Conservation (phyloP, 139 green algal species). For the Chlorella sp. region DNA sequence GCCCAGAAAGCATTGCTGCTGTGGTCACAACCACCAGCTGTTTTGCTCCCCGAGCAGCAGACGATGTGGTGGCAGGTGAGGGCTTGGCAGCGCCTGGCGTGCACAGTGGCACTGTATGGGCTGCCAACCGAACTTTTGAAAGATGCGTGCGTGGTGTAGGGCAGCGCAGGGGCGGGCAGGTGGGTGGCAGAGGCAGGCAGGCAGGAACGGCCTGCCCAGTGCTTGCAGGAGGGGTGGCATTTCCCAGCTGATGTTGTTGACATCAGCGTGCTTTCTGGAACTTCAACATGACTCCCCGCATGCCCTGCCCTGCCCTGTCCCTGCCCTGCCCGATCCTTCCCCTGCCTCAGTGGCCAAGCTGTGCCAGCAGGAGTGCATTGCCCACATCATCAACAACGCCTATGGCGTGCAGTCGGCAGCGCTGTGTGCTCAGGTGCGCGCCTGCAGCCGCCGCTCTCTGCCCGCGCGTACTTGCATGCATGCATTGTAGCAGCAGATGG, state of each 20-base stretch:
- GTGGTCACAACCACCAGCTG: slow-evolving; percentile 94
- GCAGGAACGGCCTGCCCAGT: not conserved
- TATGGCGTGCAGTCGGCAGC: slow-evolving; percentile 91
- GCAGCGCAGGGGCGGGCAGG: not conserved
- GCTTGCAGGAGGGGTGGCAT: not conserved
- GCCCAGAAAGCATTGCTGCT: slow-evolving; percentile 60
- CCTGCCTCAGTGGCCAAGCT: slow-evolving; percentile 72
- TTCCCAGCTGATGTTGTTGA: too few relatives aligned
- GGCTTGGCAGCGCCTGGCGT: too few relatives aligned
- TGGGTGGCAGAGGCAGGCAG: not conserved
- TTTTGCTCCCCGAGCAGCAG: slow-evolving; percentile 88
- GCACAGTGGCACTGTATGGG: not conserved
- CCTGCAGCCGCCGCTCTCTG: not conserved
- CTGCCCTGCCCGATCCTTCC: too few relatives aligned
- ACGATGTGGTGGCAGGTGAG: slow-evolving; percentile 67
- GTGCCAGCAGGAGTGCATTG: slow-evolving; percentile 66
- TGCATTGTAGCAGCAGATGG: not conserved
- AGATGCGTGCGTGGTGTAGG: not conserved
- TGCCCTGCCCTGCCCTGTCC: not conserved
- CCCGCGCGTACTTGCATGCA: too few relatives aligned
- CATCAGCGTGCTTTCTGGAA: too few relatives aligned
- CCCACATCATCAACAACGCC: slow-evolving; percentile 98
- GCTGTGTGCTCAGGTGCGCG: slow-evolving; percentile 30
- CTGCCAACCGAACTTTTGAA: not conserved
- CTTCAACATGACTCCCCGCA: too few relatives aligned